Conservation (phyloP, 2,329 filamentous ascomycete species). For the Cephalotrichum gorgonifer region DNA sequence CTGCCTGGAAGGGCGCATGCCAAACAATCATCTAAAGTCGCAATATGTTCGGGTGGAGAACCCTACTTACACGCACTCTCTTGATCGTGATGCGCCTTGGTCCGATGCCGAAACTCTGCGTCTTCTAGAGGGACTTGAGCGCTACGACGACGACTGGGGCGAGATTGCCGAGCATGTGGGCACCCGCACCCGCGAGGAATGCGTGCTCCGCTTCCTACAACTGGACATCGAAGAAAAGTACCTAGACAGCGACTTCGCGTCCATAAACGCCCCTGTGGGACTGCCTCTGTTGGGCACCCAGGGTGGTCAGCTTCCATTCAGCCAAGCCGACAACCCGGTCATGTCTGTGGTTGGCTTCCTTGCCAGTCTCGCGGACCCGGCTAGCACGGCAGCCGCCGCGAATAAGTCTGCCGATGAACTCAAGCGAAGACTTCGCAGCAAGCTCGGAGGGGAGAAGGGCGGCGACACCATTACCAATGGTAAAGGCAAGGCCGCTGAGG, state of each 20-base stretch:
- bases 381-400: constrained; percentile 81
- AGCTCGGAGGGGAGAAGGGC: constrained; percentile 50
- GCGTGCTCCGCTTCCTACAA: constrained; percentile 91
- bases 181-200: constrained; percentile 87
- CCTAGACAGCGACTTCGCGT: constrained; percentile 60
- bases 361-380: constrained; percentile 80
- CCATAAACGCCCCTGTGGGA: constrained; percentile 40
- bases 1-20: constrained; percentile 75
- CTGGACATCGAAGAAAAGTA: constrained; percentile 98
- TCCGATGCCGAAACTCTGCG: constrained; percentile 82
- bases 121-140: constrained; percentile 81
- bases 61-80: constrained; percentile 64
- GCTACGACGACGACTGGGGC: constrained; percentile 93
- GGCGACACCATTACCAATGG: constrained; percentile 32
- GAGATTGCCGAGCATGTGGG: constrained; percentile 87
- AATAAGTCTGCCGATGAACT: constrained; percentile 81
- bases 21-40: constrained; percentile 63
- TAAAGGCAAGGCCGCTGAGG: constrained; percentile 50
- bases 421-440: constrained; percentile 66
- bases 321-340: constrained; percentile 87
- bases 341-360: constrained; percentile 94
- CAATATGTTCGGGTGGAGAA: constrained; percentile 90
- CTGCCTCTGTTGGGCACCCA: constrained; percentile 60
- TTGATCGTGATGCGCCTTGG: constrained; percentile 83
- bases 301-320: constrained; percentile 77